Conservation (phyloP, 352 stramenopile species). For the Pilasporangium apinafurcum region DNA sequence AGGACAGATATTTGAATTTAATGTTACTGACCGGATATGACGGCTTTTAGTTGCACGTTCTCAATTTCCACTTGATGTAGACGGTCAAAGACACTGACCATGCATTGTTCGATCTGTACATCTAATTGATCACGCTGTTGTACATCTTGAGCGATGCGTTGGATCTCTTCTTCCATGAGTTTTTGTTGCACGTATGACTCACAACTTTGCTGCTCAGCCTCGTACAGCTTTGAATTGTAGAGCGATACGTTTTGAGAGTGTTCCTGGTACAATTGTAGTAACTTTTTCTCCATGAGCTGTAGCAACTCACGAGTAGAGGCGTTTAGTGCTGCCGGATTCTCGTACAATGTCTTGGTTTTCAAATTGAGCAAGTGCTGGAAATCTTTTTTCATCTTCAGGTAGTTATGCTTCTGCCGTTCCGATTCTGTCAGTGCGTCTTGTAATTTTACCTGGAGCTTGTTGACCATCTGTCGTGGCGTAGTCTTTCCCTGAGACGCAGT, state of each 20-base stretch:
- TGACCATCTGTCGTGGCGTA: conserved; percentile 14
- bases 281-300: conserved; percentile 31
- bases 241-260: conserved; percentile 24
- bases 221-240: conserved; percentile 46
- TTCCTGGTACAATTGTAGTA: conserved; percentile 32
- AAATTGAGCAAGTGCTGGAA: conserved; percentile 34
- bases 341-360: conserved; percentile 33
- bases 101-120: conserved; percentile 45
- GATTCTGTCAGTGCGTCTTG: conserved; percentile 35
- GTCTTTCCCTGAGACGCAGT: not conserved
- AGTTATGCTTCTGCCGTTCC: conserved; percentile 32
- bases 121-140: conserved; percentile 42
- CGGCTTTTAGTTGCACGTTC: conserved; percentile 29
- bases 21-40: not conserved
- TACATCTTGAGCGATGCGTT: conserved; percentile 27
- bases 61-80: conserved; percentile 40
- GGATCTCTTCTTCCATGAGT: conserved; percentile 37
- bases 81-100: conserved; percentile 47
- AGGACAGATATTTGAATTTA: not conserved
- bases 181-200: conserved; percentile 42
- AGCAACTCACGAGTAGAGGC: conserved; percentile 24
- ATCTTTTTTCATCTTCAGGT: conserved; percentile 37
- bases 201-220: conserved; percentile 42
- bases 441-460: conserved; percentile 23
- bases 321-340: conserved; percentile 22